Conservation (phyloP, 257 asterid species). For the Capsicum rhomboideum region DNA sequence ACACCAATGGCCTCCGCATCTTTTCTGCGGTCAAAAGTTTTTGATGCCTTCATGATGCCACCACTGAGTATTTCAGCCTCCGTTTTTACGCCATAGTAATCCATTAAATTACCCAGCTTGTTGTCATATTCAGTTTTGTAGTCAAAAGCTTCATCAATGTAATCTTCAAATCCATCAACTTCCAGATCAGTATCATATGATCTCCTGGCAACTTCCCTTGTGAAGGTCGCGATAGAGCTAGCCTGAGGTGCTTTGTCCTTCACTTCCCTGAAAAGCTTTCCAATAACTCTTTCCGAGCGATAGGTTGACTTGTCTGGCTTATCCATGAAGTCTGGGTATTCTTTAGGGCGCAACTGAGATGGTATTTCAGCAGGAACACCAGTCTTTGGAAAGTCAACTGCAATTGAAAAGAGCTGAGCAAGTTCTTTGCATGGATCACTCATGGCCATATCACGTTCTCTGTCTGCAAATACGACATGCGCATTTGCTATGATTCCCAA, state of each 20-base stretch:
- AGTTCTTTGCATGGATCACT: constrained; percentile 50
- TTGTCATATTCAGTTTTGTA: constrained; percentile 60
- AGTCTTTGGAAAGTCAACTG: constrained; percentile 88
- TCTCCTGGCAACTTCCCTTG: constrained; percentile 42
- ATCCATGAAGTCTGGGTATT: constrained; percentile 92
- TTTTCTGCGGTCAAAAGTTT: constrained; percentile 61
- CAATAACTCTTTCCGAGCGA: constrained; percentile 44
- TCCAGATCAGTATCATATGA: constrained; percentile 62
- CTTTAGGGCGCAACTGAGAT: constrained; percentile 53
- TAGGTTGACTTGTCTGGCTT: constrained; percentile 60
- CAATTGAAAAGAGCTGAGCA: constrained; percentile 56
- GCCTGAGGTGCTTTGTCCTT: constrained; percentile 42
- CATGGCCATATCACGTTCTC: constrained; percentile 40
- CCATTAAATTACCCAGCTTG: constrained; percentile 85
- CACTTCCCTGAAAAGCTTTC: constrained; percentile 71
- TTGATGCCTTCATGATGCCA: constrained; percentile 55
- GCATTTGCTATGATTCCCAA: constrained; percentile 74
- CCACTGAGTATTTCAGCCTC: constrained; percentile 89
- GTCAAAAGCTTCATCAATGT: constrained; percentile 49
- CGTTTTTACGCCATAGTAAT: constrained; percentile 65
- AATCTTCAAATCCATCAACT: constrained; percentile 55
- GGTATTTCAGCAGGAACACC: constrained; percentile 91
- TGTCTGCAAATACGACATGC: constrained; percentile 76
- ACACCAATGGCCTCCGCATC: constrained; percentile 67
- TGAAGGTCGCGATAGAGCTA: constrained; percentile 29